Conservation (phyloP, 768 basidiomycete species). For the Kondoa malvinella region DNA sequence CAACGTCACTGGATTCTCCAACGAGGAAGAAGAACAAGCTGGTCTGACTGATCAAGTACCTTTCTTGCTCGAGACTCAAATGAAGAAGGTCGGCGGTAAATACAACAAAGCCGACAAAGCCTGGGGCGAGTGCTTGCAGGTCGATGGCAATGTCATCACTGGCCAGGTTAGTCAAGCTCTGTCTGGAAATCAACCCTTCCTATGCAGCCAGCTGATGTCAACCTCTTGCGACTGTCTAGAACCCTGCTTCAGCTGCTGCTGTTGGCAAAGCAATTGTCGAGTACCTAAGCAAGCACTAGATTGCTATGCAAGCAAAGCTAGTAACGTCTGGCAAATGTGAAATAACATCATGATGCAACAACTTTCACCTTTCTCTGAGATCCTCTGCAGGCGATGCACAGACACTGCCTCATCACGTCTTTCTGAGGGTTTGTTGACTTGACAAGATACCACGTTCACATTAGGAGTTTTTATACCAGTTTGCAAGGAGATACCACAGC, state of each 20-base stretch:
- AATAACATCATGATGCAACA: too few species aligned
- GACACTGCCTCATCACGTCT: too few species aligned
- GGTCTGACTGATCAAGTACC: slow-evolving; percentile 24
- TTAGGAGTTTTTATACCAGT: neutral
- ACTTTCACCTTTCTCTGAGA: too few species aligned
- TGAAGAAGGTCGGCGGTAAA: neutral
- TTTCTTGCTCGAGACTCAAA: neutral
- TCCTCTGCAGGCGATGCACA: too few species aligned
- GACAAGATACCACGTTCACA: too few species aligned
- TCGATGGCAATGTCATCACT: neutral
- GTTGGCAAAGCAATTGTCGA: neutral
- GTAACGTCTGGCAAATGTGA: too few species aligned
- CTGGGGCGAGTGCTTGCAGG: neutral
- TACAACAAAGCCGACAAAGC: neutral
- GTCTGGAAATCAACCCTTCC: too few species aligned
- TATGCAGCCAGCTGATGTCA: too few species aligned
- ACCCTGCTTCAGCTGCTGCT: neutral
- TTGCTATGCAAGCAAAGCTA: too few species aligned
- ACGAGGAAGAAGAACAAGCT: slow-evolving; percentile 46
- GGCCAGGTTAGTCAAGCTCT: too few species aligned
- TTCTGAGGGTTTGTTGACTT: too few species aligned
- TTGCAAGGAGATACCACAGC: neutral
- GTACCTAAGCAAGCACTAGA: neutral
- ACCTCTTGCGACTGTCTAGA: too few species aligned
- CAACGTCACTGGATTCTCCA: slow-evolving; percentile 50